phyloP scores from a whole-genome alignment of 2,329 filamentous ascomycete species.

The Diaporthe sp. region DNA sequence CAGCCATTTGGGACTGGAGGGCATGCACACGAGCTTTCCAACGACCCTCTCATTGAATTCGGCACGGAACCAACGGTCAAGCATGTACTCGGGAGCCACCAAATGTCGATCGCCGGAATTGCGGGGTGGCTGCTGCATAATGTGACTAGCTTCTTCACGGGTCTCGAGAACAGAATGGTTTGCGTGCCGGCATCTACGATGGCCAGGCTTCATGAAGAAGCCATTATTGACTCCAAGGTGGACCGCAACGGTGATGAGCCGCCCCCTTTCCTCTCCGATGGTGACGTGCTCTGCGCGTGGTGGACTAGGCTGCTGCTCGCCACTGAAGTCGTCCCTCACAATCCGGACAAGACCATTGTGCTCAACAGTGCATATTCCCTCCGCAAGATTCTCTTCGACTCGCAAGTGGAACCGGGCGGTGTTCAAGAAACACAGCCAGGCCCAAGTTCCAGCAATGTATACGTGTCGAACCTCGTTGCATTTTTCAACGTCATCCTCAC shows the following conservation, averaged over 20 bases:
- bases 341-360: neutral
- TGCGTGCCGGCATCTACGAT: slow-evolving; percentile 31
- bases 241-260: neutral
- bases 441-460: neutral
- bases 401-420: neutral
- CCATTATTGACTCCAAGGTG: neutral
- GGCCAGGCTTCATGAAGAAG: neutral
- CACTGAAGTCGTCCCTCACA: neutral
- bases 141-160: neutral
- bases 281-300: neutral
- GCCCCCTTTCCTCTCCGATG: neutral
- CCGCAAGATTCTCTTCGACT: neutral
- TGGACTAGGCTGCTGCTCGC: neutral
- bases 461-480: neutral
- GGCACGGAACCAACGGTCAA: slow-evolving; percentile 45
- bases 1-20: slow-evolving; percentile 44
- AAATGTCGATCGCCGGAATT: slow-evolving; percentile 45
- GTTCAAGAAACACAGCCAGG: no score
- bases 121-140: slow-evolving; percentile 48
- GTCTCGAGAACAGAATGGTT: slow-evolving; percentile 29
- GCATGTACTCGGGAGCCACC: slow-evolving; percentile 43
- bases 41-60: slow-evolving; percentile 49
- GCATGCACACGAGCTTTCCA: neutral
- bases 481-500: slow-evolving; percentile 18
- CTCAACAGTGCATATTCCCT: slow-evolving; percentile 12